Percentiles rank a stretch among this genome's conserved stretches.
Conservation (phyloP, 31 red algal genomes). For the Porphyra umbilicalis region DNA sequence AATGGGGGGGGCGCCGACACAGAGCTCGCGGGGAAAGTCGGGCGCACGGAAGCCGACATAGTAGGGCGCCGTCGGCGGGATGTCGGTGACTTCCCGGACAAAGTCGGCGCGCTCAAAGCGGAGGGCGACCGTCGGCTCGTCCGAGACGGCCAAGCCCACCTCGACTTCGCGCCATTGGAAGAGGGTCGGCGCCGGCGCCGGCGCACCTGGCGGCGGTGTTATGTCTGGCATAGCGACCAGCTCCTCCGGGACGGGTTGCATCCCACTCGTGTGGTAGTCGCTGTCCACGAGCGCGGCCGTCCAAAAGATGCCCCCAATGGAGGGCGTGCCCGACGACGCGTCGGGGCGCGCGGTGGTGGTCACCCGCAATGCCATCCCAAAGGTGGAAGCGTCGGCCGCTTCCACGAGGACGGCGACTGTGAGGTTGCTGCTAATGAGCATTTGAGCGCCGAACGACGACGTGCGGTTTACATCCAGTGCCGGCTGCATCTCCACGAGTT, state of each 20-base stretch:
- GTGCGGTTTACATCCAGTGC: no score
- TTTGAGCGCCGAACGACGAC: no score
- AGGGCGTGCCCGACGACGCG: background rate
- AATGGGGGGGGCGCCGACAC: background rate
- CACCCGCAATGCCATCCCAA: background rate
- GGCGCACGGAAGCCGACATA: background rate
- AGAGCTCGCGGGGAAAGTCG: background rate
- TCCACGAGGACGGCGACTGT: background rate
- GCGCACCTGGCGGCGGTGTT: no score
- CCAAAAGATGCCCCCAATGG: background rate
- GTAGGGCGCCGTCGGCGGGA: background rate
- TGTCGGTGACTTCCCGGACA: background rate
- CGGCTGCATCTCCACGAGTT: no score
- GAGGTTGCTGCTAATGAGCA: background rate
- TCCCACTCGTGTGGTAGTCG: no score
- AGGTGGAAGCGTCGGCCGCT: background rate
- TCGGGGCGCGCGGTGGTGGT: background rate
- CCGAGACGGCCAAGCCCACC: no score
- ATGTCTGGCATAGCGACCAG: no score
- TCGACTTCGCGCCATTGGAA: no score
- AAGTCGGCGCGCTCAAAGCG: no score
- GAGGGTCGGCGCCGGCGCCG: no score
- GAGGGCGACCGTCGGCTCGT: no score
- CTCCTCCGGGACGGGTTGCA: no score
- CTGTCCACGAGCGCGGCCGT: background rate